Evolutionary conservation across 768 basidiomycete genomes (phyloP).

Genomic region (Cyclocybe aegerita): DNA sequence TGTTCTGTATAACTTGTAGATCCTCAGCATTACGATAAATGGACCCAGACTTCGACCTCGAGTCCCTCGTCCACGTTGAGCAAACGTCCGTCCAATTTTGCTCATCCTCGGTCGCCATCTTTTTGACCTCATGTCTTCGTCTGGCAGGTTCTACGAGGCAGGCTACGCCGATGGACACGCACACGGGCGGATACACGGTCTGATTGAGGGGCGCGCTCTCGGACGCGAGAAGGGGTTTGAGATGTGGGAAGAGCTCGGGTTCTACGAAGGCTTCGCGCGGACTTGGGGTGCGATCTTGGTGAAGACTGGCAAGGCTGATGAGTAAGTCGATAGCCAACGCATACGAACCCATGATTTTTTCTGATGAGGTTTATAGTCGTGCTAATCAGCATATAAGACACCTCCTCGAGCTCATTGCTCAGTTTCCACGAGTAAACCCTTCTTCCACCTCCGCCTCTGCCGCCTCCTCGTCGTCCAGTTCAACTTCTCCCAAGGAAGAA

Average conservation of each 20-base stretch:
- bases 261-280: conserved; percentile 81
- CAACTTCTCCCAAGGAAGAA: too few species aligned
- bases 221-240: conserved; percentile 91
- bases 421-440: conserved; percentile 81
- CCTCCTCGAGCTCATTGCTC: conserved; percentile 67
- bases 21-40: conserved; percentile 12
- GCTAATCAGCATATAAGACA: conserved; percentile 60
- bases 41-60: conserved; percentile 51
- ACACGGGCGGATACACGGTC: conserved; percentile 87
- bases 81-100: conserved; percentile 48
- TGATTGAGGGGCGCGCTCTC: conserved; percentile 87
- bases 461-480: too few species aligned
- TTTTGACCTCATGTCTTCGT: background rate
- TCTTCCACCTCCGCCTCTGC: conserved; percentile 27
- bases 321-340: conserved; percentile 36
- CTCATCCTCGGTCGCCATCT: background rate
- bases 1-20: background rate
- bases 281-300: conserved; percentile 62
- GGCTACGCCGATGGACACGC: conserved; percentile 78
- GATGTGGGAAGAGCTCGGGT: conserved; percentile 97
- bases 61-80: conserved; percentile 60
- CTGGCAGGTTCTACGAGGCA: conserved; percentile 69
- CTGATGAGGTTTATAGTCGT: conserved; percentile 40
- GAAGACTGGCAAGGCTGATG: conserved; percentile 40
- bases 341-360: background rate